Evolutionary conservation across 768 basidiomycete genomes (phyloP), one percentile per base, ranked within the genome.

Genomic region (Serpula lacrymans): DNA sequence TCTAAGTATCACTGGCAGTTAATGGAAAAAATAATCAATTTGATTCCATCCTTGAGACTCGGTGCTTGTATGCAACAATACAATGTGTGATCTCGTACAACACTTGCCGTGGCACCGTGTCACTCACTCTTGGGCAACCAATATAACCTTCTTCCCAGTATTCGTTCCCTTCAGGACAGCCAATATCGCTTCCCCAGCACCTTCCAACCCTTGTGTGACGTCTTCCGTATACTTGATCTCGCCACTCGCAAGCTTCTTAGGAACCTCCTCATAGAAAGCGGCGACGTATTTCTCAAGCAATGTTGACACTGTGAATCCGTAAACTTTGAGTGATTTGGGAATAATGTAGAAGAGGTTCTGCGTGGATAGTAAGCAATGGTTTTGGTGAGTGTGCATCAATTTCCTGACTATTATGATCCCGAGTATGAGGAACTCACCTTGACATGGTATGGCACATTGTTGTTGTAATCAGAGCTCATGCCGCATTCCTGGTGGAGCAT

Each of bases 181-280:
- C 9, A 28, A 20, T 14, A 73, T 53, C 6, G 61, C 67, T 32
- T 66, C 56, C 1, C 58, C 60, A 1, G 62, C 63, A 10, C 54
- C 51, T 33, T 69, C 70, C 29, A 78, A 50, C 0, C 74, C 75
- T 2, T 58, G 47, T 6, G 47, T 59, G 2, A 74, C 39, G 26
- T 78, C 65, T 46, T 78, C 76, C 1, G 45, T 51, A 42, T 67
- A 67, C 51, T 72, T 71, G 35, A 75, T 49, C 50, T 75, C 65
- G 4, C 76, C 75, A 7, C 48, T 58, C 2, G 62, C 67, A n/a
- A 78, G 43, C 34, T 58, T 57, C 10, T 49, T 48, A 0, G 72
- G 66, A 6, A 76, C 33, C 2, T 48, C 59, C 9, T 54, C 53
- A 41, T 64, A 68, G 57, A 77, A 77, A 13, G 68, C 68, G 9